Evolutionary conservation across 1,284 basidiomycete genomes (phyloP), one percentile per base, ranked within the genome.

Genomic region (Thelephora terrestris): DNA sequence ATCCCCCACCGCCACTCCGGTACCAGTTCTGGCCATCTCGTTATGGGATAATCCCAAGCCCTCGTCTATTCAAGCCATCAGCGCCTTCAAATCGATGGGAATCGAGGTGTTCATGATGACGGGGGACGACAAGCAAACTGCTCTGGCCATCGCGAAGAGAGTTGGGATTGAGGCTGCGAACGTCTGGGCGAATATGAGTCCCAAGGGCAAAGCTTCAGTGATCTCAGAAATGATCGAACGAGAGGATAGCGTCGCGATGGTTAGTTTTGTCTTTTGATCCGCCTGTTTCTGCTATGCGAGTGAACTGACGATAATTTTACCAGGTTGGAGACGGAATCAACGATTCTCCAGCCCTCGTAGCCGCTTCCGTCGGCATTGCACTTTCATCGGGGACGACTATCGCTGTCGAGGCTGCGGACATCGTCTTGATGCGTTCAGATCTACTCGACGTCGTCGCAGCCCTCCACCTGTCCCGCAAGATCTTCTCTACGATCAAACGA

Each of bases 251-350:
- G 85, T 95, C 20, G 93, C 91, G 1, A 95, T 96, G 92, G 93
- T 89, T 56, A 53, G 78, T 65, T 18, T 45, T 17, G 47, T 34
- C 27, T 34, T 34, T 40, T 35, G 18, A 18, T 37, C 23, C 20
- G 24, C 5, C 37, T 42, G 49, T 47, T 14, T 4, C 37, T 42
- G 49, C 46, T 14, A 32, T 12, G 7, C 9, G 29, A 32, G 29
- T 10, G 23, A 49, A 25, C 24, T 53, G 40, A 50, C 53, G 25
- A 40, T 47, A 27, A 40, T 14, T 45, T 44, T 45, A 47, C 36
- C 52, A 93, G 91, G 91, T 99, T 44, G 96, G 96, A 18, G 96
- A 99, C 64, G 96, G 96, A 17, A 96, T 99, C 70, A 99, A 99
- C 65, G 96, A 99, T 64, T 95, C 93, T 1, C 95, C 94, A 1